These are phyloP conservation scores for Kurtzmaniella fragi DNA, from an alignment of 805 yeast genomes.

Conservation along the genomic window DNA sequence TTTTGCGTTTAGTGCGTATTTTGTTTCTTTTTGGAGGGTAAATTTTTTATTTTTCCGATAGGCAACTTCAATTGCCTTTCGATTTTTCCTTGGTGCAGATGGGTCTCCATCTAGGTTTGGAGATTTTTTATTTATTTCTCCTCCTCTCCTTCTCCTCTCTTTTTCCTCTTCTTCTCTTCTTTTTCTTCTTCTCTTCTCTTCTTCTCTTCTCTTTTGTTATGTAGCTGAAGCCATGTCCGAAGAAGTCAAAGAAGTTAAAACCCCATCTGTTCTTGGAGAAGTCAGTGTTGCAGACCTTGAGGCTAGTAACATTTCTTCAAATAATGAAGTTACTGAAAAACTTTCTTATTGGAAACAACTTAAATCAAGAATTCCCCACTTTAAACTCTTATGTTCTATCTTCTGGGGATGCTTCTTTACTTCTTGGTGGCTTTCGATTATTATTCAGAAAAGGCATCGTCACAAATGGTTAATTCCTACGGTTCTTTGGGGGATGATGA, in stretches of 20 bases:
- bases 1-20: background rate
- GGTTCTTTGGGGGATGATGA: conserved; percentile 44
- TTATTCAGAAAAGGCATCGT: conserved; percentile 46
- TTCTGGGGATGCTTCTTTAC: conserved; percentile 39
- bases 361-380: conserved; percentile 12
- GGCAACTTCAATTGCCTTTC: background rate
- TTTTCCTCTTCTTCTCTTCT: conserved; percentile 3
- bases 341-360: conserved; percentile 5
- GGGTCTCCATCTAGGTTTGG: background rate
- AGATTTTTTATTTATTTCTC: background rate
- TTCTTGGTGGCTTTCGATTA: conserved; percentile 54
- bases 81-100: background rate
- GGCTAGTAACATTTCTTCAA: background rate
- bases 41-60: background rate
- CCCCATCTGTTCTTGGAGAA: background rate
- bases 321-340: background rate
- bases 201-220: background rate
- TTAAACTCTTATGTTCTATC: conserved; percentile 12
- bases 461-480: conserved; percentile 57
- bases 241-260: no score
- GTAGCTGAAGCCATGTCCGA: background rate
- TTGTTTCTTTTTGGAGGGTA: background rate
- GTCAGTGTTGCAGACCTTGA: background rate
- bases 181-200: conserved; percentile 1
- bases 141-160: conserved; percentile 3